These are phyloP conservation scores for Hammondia hammondi DNA, from an alignment of 169 alveolate species.

Conservation along the genomic window DNA sequence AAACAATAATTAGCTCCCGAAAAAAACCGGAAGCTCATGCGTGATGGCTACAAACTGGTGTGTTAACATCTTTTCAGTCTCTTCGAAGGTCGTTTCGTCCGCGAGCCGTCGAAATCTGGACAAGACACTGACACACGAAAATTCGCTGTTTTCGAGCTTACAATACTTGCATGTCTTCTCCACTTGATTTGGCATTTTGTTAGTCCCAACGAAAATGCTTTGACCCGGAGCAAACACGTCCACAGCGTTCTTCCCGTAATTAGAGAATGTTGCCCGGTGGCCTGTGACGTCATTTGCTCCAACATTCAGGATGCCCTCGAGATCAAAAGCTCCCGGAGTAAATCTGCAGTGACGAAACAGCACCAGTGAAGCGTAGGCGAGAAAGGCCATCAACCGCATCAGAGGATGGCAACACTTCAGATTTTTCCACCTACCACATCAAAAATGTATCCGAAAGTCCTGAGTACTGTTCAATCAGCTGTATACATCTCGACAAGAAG, in stretches of 20 bases:
- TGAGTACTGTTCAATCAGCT: too few species aligned
- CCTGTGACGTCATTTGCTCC: slow-evolving; percentile 67
- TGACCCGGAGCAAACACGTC: slow-evolving; percentile 74
- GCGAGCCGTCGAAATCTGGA: too few species aligned
- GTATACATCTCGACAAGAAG: too few species aligned
- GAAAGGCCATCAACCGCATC: not conserved
- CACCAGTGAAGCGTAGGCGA: not conserved
- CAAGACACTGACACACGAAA: too few species aligned
- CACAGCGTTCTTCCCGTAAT: slow-evolving; percentile 68
- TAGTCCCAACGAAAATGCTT: slow-evolving; percentile 66
- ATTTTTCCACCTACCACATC: too few species aligned
- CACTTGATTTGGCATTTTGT: slow-evolving; percentile 59
- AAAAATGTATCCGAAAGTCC: too few species aligned
- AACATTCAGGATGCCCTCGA: slow-evolving; percentile 62
- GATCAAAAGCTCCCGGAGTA: slow-evolving; percentile 68
- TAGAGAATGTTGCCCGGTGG: slow-evolving; percentile 63
- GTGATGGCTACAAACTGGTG: too few species aligned
- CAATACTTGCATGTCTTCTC: slow-evolving; percentile 60
- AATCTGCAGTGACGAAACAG: slow-evolving; percentile 1
- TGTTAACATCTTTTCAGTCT: too few species aligned
- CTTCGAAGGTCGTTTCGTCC: too few species aligned
- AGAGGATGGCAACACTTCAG: too few species aligned
- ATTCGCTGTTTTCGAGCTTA: not conserved
- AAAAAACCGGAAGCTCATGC: too few species aligned
- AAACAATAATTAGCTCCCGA: too few species aligned